Evolutionary conservation across 1,284 basidiomycete species (phyloP).

Genomic region (Cryptococcus sp.): DNA sequence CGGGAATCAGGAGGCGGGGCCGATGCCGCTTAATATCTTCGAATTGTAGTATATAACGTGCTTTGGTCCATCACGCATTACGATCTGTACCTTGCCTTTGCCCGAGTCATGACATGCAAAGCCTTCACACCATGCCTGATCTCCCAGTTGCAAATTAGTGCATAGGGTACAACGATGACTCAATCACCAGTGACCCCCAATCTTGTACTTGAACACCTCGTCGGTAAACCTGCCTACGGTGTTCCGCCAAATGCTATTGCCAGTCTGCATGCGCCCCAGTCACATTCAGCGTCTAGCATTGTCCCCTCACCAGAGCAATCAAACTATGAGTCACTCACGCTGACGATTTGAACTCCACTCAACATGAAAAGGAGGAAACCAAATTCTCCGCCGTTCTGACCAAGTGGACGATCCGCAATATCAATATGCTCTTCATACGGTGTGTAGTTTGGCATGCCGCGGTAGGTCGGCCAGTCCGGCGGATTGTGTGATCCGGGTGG

Average conservation of each 20-base stretch:
- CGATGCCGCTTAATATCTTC: background rate
- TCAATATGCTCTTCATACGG: background rate
- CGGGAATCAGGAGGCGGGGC: background rate
- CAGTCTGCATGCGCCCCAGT: background rate
- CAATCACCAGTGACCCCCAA: background rate
- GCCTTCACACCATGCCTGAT: too few species aligned
- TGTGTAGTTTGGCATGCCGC: background rate
- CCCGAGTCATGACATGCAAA: background rate
- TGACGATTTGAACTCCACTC: background rate
- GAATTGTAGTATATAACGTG: too few species aligned
- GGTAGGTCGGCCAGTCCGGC: background rate
- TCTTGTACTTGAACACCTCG: slow-evolving; percentile 2
- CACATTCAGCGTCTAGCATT: too few species aligned
- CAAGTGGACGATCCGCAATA: background rate
- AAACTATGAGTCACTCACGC: background rate
- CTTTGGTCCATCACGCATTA: too few species aligned
- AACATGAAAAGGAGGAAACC: slow-evolving; percentile 1
- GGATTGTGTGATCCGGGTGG: background rate
- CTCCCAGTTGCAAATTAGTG: too few species aligned
- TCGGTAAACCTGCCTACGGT: background rate
- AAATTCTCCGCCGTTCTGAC: background rate
- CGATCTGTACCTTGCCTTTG: background rate
- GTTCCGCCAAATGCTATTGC: background rate
- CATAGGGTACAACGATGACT: background rate
- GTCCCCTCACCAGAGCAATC: too few species aligned